Evolutionary conservation across 2,329 filamentous ascomycete genomes (phyloP), one percentile per base, ranked within the genome.

Genomic region (Sordariomycetes sp.): DNA sequence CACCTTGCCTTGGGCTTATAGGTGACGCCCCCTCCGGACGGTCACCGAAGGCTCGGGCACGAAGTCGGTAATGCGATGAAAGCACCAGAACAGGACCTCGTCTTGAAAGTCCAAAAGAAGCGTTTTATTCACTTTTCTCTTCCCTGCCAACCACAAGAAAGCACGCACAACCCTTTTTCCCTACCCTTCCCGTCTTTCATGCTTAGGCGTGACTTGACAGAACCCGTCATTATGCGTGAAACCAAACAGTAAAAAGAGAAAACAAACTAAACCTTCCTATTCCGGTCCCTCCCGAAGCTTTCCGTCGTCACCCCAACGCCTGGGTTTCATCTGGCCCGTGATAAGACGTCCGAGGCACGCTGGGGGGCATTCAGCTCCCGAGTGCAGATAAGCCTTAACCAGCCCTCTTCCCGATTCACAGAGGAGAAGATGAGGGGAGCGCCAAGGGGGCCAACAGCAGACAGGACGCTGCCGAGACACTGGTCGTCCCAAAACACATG

Each of bases 161-260:
- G n/a, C 52, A 32, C 32, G 12, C n/a, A 32, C 20, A 53, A 11
- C 20, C 52, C 28, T 25, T 34, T 28, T 55, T 35, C 37, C 53
- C 34, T 55, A 50, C 46, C 46, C 22, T 50, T 11, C 46, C 46
- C 11, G 20, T 24, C 46, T n/a, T 37, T 20, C 37, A 25, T 35
- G 53, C 34, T 43, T n/a, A 57, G 34, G 34, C 32, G n/a, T 52
- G 28, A 53, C 48, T 32, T 20, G 46, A 57, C 22, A 50, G 22
- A 53, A 28, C 55, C 55, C 46, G 28, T 57, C 46, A 57, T 53
- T 52, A 57, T 52, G 25, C 55, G 46, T 52, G 32, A 52, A 57
- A 57, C 50, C 37, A 50, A 24, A 35, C 50, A 24, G 22, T 11
- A 50, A 74, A 10, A 76, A 76, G 1, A 81, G 85, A 65, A 78